Base-by-base conservation (phyloP, 148 eudicot genomes). In the Tetragonia tetragonoides region DNA sequence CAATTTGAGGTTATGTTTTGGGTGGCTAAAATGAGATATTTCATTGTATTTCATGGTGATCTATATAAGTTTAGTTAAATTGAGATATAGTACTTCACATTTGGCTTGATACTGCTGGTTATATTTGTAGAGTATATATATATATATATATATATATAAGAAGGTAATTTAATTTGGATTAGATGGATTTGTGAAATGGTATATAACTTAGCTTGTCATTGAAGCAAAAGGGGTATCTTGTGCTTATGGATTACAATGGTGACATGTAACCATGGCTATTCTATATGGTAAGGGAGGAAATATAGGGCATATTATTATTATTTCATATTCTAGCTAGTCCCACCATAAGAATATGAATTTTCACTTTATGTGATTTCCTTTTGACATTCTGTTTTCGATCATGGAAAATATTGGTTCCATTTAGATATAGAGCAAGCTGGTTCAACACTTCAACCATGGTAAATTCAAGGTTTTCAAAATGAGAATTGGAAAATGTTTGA, bases 11-110 rank as follows among this genome's bases (percentile, higher is more conserved):
- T 77, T 88, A 90, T 95, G 98, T 75, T 92, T 84, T 9, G 93
- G 96, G 88, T 95, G 99, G 84, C 93, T 83, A 59, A 84, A 82
- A 78, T 95, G 96, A 54, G 83, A 81, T 54, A 95, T 91, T 74
- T 95, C 96, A 67, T 78, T 85, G 89, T 91, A 91, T 74, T 86
- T 91, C 95, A 91, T 91, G 74, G 79, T 83, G 71, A n/a, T 5
- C 10, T 16, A 39, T 42, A 10, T 49, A 49, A 2, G 3, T 57
- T 24, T 61, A 16, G 1, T 70, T 49, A 28, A 12, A 8, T 47
- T 49, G 34, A 24, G 28, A 46, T 28, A 6, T 23, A 10, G 2
- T 41, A 28, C 7, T 17, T 10, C 46, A 6, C 15, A 44, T 62
- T 41, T 40, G 64, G 68, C 41, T n/a, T n/a, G n/a, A n/a, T n/a